These are phyloP conservation scores for Sarocladiaceae sp. DNA, from an alignment of 2,329 filamentous ascomycete species.

Conservation along the genomic window DNA sequence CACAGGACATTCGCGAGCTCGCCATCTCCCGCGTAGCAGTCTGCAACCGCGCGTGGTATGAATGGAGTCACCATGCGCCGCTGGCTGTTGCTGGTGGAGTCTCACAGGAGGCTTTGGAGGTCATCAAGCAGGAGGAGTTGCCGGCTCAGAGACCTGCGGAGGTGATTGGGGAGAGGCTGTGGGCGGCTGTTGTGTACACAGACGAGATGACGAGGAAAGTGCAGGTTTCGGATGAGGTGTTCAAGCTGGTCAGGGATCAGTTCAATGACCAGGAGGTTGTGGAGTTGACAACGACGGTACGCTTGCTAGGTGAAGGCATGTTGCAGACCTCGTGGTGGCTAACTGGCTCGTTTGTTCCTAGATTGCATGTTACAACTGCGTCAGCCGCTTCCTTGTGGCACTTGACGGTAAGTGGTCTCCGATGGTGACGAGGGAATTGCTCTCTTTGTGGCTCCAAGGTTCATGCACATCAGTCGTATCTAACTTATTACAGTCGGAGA, in stretches of 20 bases:
- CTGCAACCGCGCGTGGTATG: conserved; percentile 78
- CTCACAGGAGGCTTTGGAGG: conserved; percentile 42
- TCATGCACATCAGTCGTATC: neutral
- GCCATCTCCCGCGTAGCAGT: conserved; percentile 79
- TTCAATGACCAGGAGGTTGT: conserved; percentile 72
- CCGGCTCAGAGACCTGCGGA: conserved; percentile 23
- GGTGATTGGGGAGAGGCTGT: conserved; percentile 54
- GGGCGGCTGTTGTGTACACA: conserved; percentile 67
- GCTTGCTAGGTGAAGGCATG: no score
- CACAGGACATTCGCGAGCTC: conserved; percentile 63
- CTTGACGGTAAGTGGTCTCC: conserved; percentile 58
- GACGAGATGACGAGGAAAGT: conserved; percentile 82
- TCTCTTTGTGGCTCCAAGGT: no score
- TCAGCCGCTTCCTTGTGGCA: conserved; percentile 78
- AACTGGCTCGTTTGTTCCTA: conserved; percentile 21
- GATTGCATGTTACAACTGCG: conserved; percentile 76
- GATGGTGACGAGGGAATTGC: no score
- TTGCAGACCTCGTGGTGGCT: no score
- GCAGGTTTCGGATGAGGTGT: conserved; percentile 63
- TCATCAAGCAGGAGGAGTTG: conserved; percentile 28
- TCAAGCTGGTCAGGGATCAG: conserved; percentile 53
- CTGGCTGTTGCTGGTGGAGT: conserved; percentile 58
- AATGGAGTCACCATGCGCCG: conserved; percentile 77
- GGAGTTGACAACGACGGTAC: conserved; percentile 76
- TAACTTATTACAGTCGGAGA: conserved; percentile 44